Base-by-base conservation (phyloP, 225 moss, liverwort and hornwort species). In the Marchantia paleacea region DNA sequence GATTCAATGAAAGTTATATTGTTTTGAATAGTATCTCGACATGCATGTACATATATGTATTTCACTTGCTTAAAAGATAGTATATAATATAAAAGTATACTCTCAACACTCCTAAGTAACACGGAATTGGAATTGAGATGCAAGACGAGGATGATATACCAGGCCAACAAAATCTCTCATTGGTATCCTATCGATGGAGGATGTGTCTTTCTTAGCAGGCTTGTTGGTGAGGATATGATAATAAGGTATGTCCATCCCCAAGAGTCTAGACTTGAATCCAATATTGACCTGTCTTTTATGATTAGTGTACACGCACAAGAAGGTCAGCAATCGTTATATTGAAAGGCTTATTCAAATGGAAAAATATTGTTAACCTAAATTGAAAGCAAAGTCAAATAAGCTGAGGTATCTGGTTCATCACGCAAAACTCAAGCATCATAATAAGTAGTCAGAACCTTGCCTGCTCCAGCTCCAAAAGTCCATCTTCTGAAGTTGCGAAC, bases 111-210 rank as follows among this genome's bases (percentile, higher is more conserved):
- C 39, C 3, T 39, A 39, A 39, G 39, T 2, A 39, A 39, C 39
- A 39, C 39, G 39, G 39, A 39, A 39, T 39, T 2, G 39, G 5
- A 39, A 39, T 5, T 39, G 5, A 39, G 5, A 39, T 39, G 5
- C 39, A 19, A 20, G 51, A 61, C 47, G 55, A 72, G 65, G 16
- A 51, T 70, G 19, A 82, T 84, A 62, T 91, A 97, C 97, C 87
- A 97, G 82, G 52, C 93, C 94, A 75, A 90, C 79, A 85, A 90
- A 99, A 76, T 95, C 90, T 75, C 88, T 87, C 82, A 99, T 85
- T 26, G 91, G 86, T 87, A 70, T 88, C 85, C 86, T 92, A 67
- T 95, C 83, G 49, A 92, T 79, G 47, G 85, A 69, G 6, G 58
- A 3, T n/a, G 39, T 7, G 51, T 73, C 74, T 20, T 75, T 67